A percentile compares a stretch with the other conserved stretches of the same genome.
Conservation (phyloP, 2,329 filamentous ascomycete species). For the Cylindrodendrum hubeiense region DNA sequence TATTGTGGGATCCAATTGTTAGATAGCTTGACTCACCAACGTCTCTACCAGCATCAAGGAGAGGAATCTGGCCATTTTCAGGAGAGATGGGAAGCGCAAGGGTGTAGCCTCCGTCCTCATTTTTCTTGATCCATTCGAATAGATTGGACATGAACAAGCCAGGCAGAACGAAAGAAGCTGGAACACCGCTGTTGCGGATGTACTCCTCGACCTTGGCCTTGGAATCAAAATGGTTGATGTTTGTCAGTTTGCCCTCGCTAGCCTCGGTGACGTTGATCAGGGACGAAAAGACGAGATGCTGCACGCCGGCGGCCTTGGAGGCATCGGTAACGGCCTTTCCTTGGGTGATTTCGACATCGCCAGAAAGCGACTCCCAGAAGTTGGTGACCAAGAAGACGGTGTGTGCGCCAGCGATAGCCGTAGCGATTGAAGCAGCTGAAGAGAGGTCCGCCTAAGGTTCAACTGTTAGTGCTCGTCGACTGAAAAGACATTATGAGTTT, state of each 20-base stretch:
- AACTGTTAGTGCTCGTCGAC: background rate
- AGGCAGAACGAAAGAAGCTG: slow-evolving; percentile 63
- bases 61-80: slow-evolving; percentile 50
- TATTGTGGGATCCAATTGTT: accelerated
- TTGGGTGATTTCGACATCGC: slow-evolving; percentile 55
- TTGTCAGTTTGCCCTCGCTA: slow-evolving; percentile 51
- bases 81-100: slow-evolving; percentile 46
- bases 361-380: slow-evolving; percentile 50
- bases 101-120: slow-evolving; percentile 45
- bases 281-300: slow-evolving; percentile 62
- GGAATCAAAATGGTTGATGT: slow-evolving; percentile 65
- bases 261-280: slow-evolving; percentile 54
- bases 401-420: slow-evolving; percentile 56
- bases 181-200: slow-evolving; percentile 62
- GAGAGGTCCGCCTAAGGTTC: slow-evolving; percentile 55
- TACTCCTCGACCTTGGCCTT: slow-evolving; percentile 69
- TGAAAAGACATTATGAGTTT: background rate
- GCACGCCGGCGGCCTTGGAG: slow-evolving; percentile 55
- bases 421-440: slow-evolving; percentile 49
- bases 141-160: slow-evolving; percentile 69
- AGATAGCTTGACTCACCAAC: slow-evolving; percentile 50
- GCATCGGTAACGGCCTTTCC: slow-evolving; percentile 61
- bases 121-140: slow-evolving; percentile 15
- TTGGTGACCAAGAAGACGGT: slow-evolving; percentile 58
- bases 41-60: slow-evolving; percentile 54